These are phyloP conservation scores for Fusarium mexicanum DNA, from an alignment of 2,329 filamentous ascomycete species.

Conservation along the genomic window DNA sequence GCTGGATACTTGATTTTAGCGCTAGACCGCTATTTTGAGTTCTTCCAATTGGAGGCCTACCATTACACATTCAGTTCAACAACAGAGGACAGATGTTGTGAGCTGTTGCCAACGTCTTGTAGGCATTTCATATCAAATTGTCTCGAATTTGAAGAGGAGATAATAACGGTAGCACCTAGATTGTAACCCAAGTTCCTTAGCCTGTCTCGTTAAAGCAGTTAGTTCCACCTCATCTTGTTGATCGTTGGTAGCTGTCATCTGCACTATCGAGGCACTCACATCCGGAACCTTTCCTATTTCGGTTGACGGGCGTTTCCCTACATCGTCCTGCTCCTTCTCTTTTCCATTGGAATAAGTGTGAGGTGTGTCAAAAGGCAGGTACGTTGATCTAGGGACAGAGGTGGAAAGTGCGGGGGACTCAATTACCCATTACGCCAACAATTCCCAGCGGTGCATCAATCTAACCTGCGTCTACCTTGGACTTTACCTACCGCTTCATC, in stretches of 20 bases:
- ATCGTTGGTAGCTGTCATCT: conserved; percentile 35
- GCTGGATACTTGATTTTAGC: neutral
- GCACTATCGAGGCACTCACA: conserved; percentile 26
- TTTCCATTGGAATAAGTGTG: conserved; percentile 15
- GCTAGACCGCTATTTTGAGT: conserved; percentile 42
- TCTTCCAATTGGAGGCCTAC: conserved; percentile 48
- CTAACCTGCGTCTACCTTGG: neutral
- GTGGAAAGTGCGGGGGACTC: conserved; percentile 32
- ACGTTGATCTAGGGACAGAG: conserved; percentile 36
- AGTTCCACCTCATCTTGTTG: conserved; percentile 28
- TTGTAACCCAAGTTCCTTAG: conserved; percentile 20
- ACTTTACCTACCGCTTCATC: conserved; percentile 10
- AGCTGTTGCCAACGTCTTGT: neutral
- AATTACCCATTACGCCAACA: conserved; percentile 15
- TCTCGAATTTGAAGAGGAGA: neutral
- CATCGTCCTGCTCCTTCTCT: conserved; percentile 25
- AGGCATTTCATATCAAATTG: neutral
- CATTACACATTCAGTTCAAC: conserved; percentile 41
- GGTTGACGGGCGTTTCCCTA: conserved; percentile 25
- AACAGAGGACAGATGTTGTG: conserved; percentile 2
- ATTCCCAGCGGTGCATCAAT: neutral
- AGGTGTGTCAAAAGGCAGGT: conserved; percentile 35
- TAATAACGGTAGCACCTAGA: conserved; percentile 12
- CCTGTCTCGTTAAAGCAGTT: conserved; percentile 24
- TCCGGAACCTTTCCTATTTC: conserved; percentile 37